Base-by-base conservation (phyloP, 371 early-diverging fungal species). In the Actinomortierella wolfii region DNA sequence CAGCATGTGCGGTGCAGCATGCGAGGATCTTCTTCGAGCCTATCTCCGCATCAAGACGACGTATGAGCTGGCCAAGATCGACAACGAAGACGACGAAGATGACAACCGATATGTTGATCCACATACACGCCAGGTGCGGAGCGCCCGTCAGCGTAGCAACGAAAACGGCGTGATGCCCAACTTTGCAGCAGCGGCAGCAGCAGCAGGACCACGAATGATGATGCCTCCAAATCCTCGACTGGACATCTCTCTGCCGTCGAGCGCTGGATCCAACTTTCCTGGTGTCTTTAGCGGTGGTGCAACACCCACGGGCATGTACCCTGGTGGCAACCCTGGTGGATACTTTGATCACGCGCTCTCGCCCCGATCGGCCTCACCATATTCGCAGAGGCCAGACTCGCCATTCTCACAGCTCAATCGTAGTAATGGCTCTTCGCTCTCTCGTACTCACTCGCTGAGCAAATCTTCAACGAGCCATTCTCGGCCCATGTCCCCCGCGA, bases 11-110 rank as follows among this genome's bases (percentile, higher is more conserved):
- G 74, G 67, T 7, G 67, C 74, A 2, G 74, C 74, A 26, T 73
- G 67, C 9, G 74, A 73, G 21, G 74, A 73, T 29, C 50, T 73
- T 9, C 67, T 73, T 1, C 57, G 74, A 4, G 74, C 74, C 3
- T 73, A 67, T 57, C 57, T 73, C 44, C 67, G 74, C 20, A 73
- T 73, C 57, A 73, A 73, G 60, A 73, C 67, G 0, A 44, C 67
- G 3, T 56, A 63, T 21, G 74, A 73, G 26, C 51, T 73, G 11
- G 74, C 64, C 64, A 73, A 58, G 49, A 67, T 73, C 15, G 67
- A 73, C 2, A 63, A 67, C 14, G 67, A 67, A 14, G 74, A 73
- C 18, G 74, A 73, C 26, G 60, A 63, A 9, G 74, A 73, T 24
- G 74, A 73, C 34, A 73, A 73, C 46, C 56, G 67, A 28, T 73